Percentiles rank a stretch among this genome's conserved stretches.
phyloP scores from a whole-genome alignment of 2,329 filamentous ascomycete genomes.

The Diplodia mutila region DNA sequence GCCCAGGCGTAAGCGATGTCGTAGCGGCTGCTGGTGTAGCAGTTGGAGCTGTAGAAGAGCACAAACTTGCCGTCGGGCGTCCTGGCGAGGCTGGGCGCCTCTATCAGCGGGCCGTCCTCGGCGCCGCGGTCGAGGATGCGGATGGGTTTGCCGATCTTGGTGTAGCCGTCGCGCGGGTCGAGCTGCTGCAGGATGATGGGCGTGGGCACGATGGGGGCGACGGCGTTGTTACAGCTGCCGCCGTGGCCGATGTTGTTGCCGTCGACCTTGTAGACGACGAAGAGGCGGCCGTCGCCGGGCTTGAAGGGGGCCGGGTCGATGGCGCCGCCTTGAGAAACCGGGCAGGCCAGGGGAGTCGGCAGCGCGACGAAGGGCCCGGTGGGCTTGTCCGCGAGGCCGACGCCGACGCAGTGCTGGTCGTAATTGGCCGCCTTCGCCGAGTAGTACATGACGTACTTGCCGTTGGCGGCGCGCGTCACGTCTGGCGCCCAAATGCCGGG shows the following conservation, averaged over 20 bases:
- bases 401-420: conserved; percentile 61
- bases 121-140: conserved; percentile 52
- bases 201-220: conserved; percentile 48
- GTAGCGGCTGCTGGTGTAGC: conserved; percentile 59
- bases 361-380: conserved; percentile 59
- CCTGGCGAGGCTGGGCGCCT: conserved; percentile 63
- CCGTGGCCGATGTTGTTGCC: conserved; percentile 60
- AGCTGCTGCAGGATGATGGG: conserved; percentile 63
- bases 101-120: conserved; percentile 60
- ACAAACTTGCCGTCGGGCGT: conserved; percentile 58
- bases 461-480: conserved; percentile 39
- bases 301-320: conserved; percentile 66
- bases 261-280: conserved; percentile 69
- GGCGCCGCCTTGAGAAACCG: conserved; percentile 54
- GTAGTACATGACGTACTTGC: conserved; percentile 66
- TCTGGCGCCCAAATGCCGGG: conserved; percentile 43
- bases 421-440: conserved; percentile 52
- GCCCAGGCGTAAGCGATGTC: conserved; percentile 63
- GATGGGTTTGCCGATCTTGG: conserved; percentile 55
- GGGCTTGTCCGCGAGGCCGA: conserved; percentile 54
- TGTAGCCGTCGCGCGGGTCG: conserved; percentile 54
- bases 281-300: conserved; percentile 59
- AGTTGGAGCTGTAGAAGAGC: conserved; percentile 66
- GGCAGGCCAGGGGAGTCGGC: conserved; percentile 57
- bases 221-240: conserved; percentile 52